Evolutionary conservation across 2,329 filamentous ascomycete species (phyloP).

Genomic region (Trichophyton mentagrophytes): DNA sequence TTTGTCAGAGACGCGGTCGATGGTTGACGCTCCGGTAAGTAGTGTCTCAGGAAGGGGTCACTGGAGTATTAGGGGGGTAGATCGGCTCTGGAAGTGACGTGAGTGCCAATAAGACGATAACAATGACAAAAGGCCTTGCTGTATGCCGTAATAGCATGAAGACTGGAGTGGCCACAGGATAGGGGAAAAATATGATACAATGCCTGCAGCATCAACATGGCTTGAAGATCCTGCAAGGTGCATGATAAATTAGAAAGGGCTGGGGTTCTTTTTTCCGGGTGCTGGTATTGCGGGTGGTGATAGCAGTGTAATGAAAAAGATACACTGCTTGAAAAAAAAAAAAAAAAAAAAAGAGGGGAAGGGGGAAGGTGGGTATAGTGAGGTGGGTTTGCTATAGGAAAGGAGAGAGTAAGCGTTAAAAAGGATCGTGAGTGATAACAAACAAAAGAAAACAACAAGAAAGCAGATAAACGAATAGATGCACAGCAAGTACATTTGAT

Average conservation of each 20-base stretch:
- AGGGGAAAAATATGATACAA: not conserved
- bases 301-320: not conserved
- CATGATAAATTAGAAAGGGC: not conserved
- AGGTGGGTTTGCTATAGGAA: not conserved
- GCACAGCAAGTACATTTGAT: not conserved
- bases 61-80: not conserved
- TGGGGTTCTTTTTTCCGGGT: not conserved
- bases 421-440: not conserved
- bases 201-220: not conserved
- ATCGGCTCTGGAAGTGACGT: not conserved
- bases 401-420: not conserved
- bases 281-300: not conserved
- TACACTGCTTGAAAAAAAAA: not conserved
- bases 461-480: not conserved
- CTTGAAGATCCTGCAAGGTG: not conserved
- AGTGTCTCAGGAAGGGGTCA: not conserved
- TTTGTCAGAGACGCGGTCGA: not conserved
- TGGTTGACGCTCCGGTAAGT: not conserved
- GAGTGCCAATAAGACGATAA: not conserved
- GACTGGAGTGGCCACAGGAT: not conserved
- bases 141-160: not conserved
- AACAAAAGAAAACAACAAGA: not conserved
- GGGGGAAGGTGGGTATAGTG: not conserved
- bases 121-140: not conserved
- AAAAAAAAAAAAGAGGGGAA: not conserved